These are phyloP conservation scores for Purshia tridentata DNA, from an alignment of 306 rosid genomes.

Conservation along the genomic window DNA sequence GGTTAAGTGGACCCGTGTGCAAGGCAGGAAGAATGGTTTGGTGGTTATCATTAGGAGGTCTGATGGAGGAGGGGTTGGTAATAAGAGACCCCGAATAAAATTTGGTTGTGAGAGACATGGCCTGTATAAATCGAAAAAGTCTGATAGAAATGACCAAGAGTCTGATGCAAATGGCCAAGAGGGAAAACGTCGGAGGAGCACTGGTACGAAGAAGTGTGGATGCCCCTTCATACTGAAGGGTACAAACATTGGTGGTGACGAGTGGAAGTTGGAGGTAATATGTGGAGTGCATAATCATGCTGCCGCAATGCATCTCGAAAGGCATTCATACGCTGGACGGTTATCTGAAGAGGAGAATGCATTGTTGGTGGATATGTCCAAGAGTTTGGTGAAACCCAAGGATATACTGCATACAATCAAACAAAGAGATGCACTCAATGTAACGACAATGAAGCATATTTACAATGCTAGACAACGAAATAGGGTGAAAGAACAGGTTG, in stretches of 20 bases:
- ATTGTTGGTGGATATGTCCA: neutral
- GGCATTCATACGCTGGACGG: neutral
- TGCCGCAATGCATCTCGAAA: neutral
- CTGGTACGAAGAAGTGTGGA: neutral
- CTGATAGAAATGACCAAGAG: neutral
- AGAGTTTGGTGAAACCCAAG: slow-evolving; percentile 7
- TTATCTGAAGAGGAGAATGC: neutral
- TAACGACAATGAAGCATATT: neutral
- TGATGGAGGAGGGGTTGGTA: neutral
- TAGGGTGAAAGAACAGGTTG: neutral
- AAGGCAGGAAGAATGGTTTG: neutral
- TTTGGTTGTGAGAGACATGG: neutral
- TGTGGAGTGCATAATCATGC: slow-evolving; percentile 10
- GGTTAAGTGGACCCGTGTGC: neutral
- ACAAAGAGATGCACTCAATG: neutral
- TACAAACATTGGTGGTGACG: neutral
- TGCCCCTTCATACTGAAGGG: neutral
- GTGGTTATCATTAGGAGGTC: neutral
- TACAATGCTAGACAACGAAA: neutral
- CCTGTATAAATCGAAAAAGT: no score
- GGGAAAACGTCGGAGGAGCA: neutral
- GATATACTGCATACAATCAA: neutral
- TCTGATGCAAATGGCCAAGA: neutral
- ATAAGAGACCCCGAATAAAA: neutral
- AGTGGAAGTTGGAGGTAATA: neutral